Evolutionary conservation across 768 basidiomycete genomes (phyloP).

Genomic region (Boletales sp.): DNA sequence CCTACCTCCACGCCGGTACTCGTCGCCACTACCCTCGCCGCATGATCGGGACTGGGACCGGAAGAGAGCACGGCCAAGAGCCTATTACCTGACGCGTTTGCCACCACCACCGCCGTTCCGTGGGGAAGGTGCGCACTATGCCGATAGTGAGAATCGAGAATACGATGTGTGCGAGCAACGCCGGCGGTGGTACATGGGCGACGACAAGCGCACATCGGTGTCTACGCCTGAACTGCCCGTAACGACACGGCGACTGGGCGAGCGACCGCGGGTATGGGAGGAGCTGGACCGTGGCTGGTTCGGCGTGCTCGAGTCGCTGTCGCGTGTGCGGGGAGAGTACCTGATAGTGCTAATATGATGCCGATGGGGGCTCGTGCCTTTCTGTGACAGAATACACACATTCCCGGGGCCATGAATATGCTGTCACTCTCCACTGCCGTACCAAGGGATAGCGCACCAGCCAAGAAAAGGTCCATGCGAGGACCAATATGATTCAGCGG

Average conservation of each 20-base stretch:
- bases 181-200: conserved; percentile 33
- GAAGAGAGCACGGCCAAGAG: conserved; percentile 25
- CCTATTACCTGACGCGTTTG: conserved; percentile 30
- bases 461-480: conserved; percentile 45
- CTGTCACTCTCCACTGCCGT: too few species aligned
- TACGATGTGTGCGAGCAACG: conserved; percentile 31
- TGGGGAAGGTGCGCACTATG: conserved; percentile 27
- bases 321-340: conserved; percentile 20
- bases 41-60: conserved; percentile 33
- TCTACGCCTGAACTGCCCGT: background rate
- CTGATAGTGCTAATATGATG: too few species aligned
- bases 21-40: conserved; percentile 29
- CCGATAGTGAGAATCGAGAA: conserved; percentile 32
- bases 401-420: too few species aligned
- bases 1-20: conserved; percentile 14
- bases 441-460: too few species aligned
- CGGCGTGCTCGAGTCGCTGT: conserved; percentile 8
- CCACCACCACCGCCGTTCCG: conserved; percentile 28
- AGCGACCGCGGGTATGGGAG: conserved; percentile 26
- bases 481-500: conserved; percentile 28
- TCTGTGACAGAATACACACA: too few species aligned
- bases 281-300: conserved; percentile 32
- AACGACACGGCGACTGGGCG: conserved; percentile 31
- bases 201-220: conserved; percentile 34
- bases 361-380: too few species aligned